phyloP scores from a whole-genome alignment of 805 yeast genomes.

The Clavispora phyllophila region DNA sequence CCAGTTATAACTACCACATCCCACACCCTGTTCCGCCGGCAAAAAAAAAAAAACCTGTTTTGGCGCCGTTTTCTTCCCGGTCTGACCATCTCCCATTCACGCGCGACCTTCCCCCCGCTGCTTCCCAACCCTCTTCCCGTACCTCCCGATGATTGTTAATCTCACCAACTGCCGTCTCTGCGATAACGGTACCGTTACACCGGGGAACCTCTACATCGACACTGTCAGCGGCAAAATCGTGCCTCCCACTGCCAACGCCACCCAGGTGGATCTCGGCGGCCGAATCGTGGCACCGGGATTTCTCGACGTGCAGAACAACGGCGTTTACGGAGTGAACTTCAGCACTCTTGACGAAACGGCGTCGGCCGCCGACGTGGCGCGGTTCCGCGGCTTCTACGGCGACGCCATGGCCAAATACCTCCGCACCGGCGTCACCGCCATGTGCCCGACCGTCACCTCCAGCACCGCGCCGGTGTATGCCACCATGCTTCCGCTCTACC shows the following conservation, averaged over 20 bases:
- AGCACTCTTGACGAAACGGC: constrained; percentile 30
- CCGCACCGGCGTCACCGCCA: constrained; percentile 49
- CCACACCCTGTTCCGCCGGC: no score
- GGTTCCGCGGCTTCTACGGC: constrained; percentile 32
- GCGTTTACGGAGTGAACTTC: constrained; percentile 53
- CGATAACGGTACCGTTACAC: constrained; percentile 34
- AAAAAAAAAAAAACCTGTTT: no score
- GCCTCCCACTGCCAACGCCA: constrained; percentile 14
- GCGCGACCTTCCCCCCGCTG: no score
- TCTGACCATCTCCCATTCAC: no score
- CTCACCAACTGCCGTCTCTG: constrained; percentile 41
- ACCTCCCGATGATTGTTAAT: constrained; percentile 20
- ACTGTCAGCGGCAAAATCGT: constrained; percentile 38
- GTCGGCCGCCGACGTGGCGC: constrained; percentile 24
- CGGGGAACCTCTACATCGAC: constrained; percentile 42
- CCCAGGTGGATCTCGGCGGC: constrained; percentile 39
- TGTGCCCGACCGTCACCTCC: constrained; percentile 55
- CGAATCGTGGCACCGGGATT: constrained; percentile 49
- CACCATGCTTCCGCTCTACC: constrained; percentile 42
- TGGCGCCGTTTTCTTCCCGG: neutral
- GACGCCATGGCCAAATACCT: constrained; percentile 44
- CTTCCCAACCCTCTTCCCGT: no score
- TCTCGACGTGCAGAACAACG: constrained; percentile 54
- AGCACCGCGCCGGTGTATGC: constrained; percentile 45
- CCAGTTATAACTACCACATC: neutral